Conservation (phyloP, 1,139 yeast genomes). For the Sugiyamaella pinicola region DNA sequence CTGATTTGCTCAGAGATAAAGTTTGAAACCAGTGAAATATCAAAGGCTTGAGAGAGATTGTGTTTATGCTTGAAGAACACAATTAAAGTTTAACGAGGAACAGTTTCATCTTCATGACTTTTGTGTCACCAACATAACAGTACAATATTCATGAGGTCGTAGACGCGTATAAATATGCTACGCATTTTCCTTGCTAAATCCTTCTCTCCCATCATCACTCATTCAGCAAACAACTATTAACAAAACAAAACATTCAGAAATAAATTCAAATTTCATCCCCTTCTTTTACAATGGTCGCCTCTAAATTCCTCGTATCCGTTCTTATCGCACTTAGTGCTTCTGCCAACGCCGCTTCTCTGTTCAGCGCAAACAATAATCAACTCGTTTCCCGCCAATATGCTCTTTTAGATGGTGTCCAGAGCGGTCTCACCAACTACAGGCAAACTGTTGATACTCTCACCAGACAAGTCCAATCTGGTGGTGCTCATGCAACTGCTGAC, state of each 20-base stretch:
- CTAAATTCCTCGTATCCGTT: neutral
- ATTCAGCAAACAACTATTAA: neutral
- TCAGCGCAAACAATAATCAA: neutral
- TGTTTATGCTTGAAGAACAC: neutral
- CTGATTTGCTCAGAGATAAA: neutral
- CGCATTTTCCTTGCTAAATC: neutral
- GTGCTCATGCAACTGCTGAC: slow-evolving; percentile 16
- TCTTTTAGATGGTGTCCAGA: slow-evolving; percentile 6
- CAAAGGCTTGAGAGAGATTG: no score
- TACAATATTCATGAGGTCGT: neutral
- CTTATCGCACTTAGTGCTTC: neutral
- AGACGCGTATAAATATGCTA: neutral
- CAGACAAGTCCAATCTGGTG: slow-evolving; percentile 26
- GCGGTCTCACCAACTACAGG: slow-evolving; percentile 30
- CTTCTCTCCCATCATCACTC: neutral
- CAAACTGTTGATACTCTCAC: slow-evolving; percentile 31
- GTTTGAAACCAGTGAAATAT: neutral
- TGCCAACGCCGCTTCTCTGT: neutral
- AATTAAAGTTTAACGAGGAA: neutral
- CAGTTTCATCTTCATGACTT: neutral
- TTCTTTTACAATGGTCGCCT: neutral
- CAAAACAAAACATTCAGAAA: no score
- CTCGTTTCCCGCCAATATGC: neutral
- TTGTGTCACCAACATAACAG: neutral
- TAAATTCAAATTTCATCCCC: no score